Evolutionary conservation across 2,329 filamentous ascomycete species (phyloP), one percentile per base, ranked within the genome.

Genomic region (Claviceps sp.): DNA sequence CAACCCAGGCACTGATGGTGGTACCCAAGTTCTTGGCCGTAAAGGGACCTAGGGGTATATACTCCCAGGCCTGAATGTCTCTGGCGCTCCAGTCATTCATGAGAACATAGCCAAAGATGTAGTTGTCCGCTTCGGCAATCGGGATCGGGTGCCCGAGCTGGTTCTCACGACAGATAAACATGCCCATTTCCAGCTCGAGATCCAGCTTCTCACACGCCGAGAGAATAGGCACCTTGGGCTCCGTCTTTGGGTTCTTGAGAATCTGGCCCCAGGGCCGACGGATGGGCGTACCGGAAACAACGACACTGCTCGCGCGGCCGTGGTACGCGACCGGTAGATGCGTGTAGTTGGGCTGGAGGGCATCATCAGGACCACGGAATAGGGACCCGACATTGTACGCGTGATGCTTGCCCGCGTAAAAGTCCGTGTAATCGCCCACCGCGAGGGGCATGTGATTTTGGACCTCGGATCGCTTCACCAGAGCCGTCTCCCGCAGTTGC

Each of bases 351-450:
- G 85, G 84, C 65, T 90, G 84, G 20, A 93, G 71, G 0, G 86
- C 85, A 58, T 88, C 86, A 16, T 77, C 75, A 0, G 82, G 77
- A 0, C 85, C 86, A 37, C 87, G 79, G 68, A 91, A 88, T 22
- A 90, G 74, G 1, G 79, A 76, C 4, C 85, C 86, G 8, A 86
- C 73, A 58, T 69, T 70, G 70, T 81, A 85, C 5, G 87, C 87
- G 66, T 93, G 87, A 62, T 90, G 84, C 60, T 84, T 70, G 48
- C 87, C 86, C 14, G 84, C 87, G 62, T 87, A 93, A 69, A 91
- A 93, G 63, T 93, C 87, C 2, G 86, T 88, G 64, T 91, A 91
- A 63, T 91, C 87, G 37, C 86, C 85, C 60, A 91, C 87, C 40
- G 77, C 72, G 72, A 93, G 79, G 1, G 87, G 87, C 1, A 91